Conservation (phyloP, 169 alveolate species). For the Eimeria brunetti region DNA sequence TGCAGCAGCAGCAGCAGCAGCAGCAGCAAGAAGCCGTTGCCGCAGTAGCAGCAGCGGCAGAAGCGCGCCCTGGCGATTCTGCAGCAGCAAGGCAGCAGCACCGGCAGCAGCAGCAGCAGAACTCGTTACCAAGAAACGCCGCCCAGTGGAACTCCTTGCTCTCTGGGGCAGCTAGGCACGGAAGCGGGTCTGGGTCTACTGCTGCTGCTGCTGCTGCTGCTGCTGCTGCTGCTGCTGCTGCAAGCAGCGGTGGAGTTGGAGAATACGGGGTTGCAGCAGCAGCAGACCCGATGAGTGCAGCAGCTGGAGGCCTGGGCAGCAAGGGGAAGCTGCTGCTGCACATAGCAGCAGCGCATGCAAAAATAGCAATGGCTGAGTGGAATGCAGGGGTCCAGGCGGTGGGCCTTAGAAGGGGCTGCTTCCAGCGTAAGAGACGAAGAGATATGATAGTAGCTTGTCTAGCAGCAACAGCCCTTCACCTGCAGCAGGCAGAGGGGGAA, state of each 20-base stretch:
- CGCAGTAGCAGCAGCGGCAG: background rate
- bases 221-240: no score
- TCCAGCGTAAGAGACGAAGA: conserved; percentile 47
- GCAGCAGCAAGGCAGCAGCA: conserved; percentile 4
- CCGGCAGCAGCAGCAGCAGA: background rate
- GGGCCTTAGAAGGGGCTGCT: conserved; percentile 34
- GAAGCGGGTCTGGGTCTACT: background rate
- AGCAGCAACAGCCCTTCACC: background rate
- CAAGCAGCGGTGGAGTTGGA: background rate
- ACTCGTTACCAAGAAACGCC: background rate
- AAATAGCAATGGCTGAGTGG: background rate
- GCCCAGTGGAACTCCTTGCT: background rate
- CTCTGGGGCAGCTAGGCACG: background rate
- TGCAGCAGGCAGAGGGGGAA: conserved; percentile 43
- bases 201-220: no score
- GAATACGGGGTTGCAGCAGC: background rate
- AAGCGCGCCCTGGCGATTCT: background rate
- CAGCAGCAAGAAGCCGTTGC: conserved; percentile 5
- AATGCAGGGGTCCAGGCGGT: conserved; percentile 9
- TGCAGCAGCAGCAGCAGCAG: conserved; percentile 47
- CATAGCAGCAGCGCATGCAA: conserved; percentile 68
- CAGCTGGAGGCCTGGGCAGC: background rate
- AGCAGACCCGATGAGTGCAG: background rate
- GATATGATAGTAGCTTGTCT: conserved; percentile 62
- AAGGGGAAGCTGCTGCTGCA: conserved; percentile 38